These are phyloP conservation scores for Pichia sp. DNA, from an alignment of 1,139 yeast species.

Conservation along the genomic window DNA sequence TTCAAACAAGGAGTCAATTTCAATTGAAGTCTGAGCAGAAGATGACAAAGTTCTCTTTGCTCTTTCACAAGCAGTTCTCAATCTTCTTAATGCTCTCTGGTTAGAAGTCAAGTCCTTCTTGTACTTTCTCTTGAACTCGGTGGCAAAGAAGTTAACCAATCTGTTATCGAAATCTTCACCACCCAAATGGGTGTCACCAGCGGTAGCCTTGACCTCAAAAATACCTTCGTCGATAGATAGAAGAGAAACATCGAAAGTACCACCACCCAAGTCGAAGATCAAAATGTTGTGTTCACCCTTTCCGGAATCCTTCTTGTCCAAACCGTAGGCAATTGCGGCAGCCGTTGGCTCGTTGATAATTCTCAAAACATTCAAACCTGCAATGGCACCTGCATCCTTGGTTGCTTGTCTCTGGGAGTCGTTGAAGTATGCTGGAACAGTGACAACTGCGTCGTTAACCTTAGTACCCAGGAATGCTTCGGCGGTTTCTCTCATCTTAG, in stretches of 20 bases:
- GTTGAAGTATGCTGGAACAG: conserved; percentile 63
- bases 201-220: conserved; percentile 94
- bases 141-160: conserved; percentile 71
- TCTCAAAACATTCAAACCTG: conserved; percentile 57
- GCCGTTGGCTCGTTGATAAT: conserved; percentile 62
- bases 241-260: conserved; percentile 95
- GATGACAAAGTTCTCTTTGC: conserved; percentile 99
- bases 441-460: conserved; percentile 71
- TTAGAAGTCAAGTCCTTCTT: conserved; percentile 69
- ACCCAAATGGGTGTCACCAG: conserved; percentile 98
- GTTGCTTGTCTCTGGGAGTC: conserved; percentile 64
- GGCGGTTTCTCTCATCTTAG: conserved; percentile 89
- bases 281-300: conserved; percentile 79
- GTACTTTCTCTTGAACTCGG: conserved; percentile 82
- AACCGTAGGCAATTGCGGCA: conserved; percentile 61
- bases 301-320: conserved; percentile 59
- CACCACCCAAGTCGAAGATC: conserved; percentile 96
- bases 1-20: conserved; percentile 93
- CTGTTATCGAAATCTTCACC: conserved; percentile 92
- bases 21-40: conserved; percentile 93
- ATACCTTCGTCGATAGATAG: conserved; percentile 93
- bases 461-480: conserved; percentile 70
- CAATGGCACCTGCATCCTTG: conserved; percentile 59
- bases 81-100: conserved; percentile 87
- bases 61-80: conserved; percentile 99